Evolutionary conservation across 1,139 yeast genomes (phyloP).

Genomic region (Suhomyces maxii): DNA sequence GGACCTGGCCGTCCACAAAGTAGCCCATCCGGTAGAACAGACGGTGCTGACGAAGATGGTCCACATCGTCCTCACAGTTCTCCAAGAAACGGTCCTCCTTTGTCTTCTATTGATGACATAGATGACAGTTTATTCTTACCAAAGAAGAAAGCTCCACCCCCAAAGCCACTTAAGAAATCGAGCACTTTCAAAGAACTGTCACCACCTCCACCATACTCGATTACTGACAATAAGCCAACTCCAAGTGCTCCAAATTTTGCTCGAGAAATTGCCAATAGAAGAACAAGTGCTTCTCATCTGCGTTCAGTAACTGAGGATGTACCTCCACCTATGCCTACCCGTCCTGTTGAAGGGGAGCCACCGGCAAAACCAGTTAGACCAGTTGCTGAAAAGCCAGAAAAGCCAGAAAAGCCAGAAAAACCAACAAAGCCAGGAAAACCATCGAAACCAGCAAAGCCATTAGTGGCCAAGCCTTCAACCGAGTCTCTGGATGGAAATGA

Average conservation of each 20-base stretch:
- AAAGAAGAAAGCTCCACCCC: constrained; percentile 36
- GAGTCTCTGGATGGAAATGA: constrained; percentile 3
- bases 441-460: background rate
- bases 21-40: too few species aligned
- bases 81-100: too few species aligned
- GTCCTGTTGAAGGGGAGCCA: background rate
- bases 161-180: constrained; percentile 39
- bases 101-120: too few species aligned
- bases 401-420: constrained; percentile 5
- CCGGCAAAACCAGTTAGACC: constrained; percentile 2
- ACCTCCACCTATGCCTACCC: constrained; percentile 2
- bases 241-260: constrained; percentile 24
- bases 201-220: constrained; percentile 29
- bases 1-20: too few species aligned
- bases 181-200: constrained; percentile 4
- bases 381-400: constrained; percentile 17
- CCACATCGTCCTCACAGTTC: background rate
- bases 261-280: constrained; percentile 20
- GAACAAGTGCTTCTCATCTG: background rate
- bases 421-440: constrained; percentile 1
- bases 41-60: background rate
- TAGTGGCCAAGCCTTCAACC: background rate
- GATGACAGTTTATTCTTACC: background rate
- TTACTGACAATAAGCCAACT: constrained; percentile 10
- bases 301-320: background rate